Base-by-base conservation (phyloP, 1,284 basidiomycete species). In the Ustilago vetiveriae region DNA sequence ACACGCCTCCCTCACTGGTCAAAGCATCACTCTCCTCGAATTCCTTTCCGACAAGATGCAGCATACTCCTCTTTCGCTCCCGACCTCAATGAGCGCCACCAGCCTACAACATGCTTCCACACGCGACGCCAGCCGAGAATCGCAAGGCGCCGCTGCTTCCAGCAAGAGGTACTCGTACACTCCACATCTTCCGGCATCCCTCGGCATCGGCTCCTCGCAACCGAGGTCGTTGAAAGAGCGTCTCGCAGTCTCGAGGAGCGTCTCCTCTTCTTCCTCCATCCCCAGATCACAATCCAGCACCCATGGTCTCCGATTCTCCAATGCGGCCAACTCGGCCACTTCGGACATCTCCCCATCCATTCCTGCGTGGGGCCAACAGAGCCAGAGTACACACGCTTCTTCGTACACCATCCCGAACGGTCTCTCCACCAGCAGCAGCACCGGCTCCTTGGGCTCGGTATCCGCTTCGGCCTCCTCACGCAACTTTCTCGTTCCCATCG, bases 401-500 rank as follows among this genome's bases (percentile, higher is more conserved):
- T 33, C 46, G 14, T 33, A 40, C 4, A 9, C 49, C n/a, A n/a
- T n/a, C 29, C 24, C 56, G 8, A 30, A 42, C 23, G 38, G 48
- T 13, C 30, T 64, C 24, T 14, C 57, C 26, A 10, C 56, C 7
- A 46, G 41, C 36, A 42, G 42, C 49, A 58, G 52, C 27, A 46
- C 50, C 17, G 56, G 52, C 14, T 55, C 56, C 17, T 14, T 60
- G n/a, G 42, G 48, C 26, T 50, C 56, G 7, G 38, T 27, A 11
- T 52, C 60, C 6, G 14, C 48, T 13, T 41, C 56, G 8, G 37
- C 57, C 23, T 43, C 64, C 22, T 62, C 71, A 3, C 60, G 75
- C 29, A 68, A 76, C 59, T 78, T 78, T 42, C 59, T 76, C 30
- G 65, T 78, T 5, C 76, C 76, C 22, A 76, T 78, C 36, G 76